phyloP scores from a whole-genome alignment of 1,284 basidiomycete genomes.

The Phaffia rhodozyma region DNA sequence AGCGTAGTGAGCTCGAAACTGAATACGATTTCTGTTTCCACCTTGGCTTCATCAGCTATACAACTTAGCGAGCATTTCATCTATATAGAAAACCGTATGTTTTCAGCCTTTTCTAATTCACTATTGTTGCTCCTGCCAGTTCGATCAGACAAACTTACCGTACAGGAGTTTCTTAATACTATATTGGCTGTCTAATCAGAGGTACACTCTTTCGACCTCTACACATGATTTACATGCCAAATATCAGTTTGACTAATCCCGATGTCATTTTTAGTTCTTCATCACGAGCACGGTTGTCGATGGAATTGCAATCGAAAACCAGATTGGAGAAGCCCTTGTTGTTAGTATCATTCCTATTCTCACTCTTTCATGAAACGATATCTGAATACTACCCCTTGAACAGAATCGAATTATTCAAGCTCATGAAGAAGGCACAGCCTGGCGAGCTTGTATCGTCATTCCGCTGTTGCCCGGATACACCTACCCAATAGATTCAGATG shows the following conservation, averaged over 20 bases:
- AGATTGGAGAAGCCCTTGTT: constrained; percentile 88
- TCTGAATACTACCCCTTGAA: no score
- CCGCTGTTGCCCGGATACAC: constrained; percentile 90
- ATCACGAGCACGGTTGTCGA: constrained; percentile 85
- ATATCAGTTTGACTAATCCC: background rate
- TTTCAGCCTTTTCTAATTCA: background rate
- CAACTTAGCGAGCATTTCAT: constrained; percentile 62
- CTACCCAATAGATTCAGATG: constrained; percentile 80
- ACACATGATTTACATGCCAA: constrained; percentile 39
- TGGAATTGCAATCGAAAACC: constrained; percentile 80
- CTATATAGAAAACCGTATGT: constrained; percentile 46
- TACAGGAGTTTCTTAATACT: background rate
- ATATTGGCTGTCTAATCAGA: background rate
- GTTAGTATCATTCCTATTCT: no score
- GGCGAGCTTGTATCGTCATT: constrained; percentile 89
- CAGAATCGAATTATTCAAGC: constrained; percentile 74
- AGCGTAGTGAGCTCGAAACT: background rate
- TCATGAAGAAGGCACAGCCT: constrained; percentile 63
- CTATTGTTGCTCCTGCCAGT: no score
- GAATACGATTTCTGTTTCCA: background rate
- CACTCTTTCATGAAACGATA: no score
- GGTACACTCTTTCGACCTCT: background rate
- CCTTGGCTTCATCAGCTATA: constrained; percentile 64
- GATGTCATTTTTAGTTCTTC: constrained; percentile 88
- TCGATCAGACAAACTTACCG: background rate